Evolutionary conservation across 306 rosid genomes (phyloP).

Genomic region (Dryas alaskensis): DNA sequence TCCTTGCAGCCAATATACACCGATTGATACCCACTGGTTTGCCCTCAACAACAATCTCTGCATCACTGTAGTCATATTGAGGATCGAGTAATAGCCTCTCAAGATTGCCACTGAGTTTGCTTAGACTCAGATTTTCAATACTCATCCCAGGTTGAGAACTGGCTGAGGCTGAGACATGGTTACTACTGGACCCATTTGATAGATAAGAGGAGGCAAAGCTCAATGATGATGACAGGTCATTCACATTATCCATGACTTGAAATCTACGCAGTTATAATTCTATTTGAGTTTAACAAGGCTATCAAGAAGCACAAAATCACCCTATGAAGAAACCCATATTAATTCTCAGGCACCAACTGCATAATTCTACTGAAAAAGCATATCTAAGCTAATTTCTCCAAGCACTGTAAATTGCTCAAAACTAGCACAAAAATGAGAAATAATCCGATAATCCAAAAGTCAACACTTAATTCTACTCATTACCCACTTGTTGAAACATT

Average conservation of each 20-base stretch:
- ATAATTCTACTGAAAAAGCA: slow-evolving; percentile 6
- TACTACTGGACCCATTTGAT: slow-evolving; percentile 62
- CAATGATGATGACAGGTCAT: slow-evolving; percentile 68
- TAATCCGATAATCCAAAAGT: background rate
- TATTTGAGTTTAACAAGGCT: slow-evolving; percentile 22
- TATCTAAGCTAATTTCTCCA: background rate
- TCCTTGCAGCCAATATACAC: slow-evolving; percentile 72
- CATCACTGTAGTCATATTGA: slow-evolving; percentile 69
- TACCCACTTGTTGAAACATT: slow-evolving; percentile 12
- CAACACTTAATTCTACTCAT: slow-evolving; percentile 2
- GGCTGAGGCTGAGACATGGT: slow-evolving; percentile 41
- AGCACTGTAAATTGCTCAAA: slow-evolving; percentile 15
- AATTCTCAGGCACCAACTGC: slow-evolving; percentile 10
- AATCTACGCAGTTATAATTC: background rate
- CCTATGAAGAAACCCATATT: slow-evolving; percentile 8
- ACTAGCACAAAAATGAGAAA: slow-evolving; percentile 3
- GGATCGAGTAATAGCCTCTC: slow-evolving; percentile 62
- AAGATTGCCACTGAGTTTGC: slow-evolving; percentile 73
- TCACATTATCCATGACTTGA: slow-evolving; percentile 54
- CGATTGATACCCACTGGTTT: slow-evolving; percentile 62
- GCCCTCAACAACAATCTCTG: slow-evolving; percentile 71
- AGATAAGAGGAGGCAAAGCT: slow-evolving; percentile 68
- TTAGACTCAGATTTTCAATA: slow-evolving; percentile 59
- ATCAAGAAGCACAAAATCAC: slow-evolving; percentile 19
- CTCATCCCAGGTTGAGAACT: slow-evolving; percentile 39